Base-by-base conservation (phyloP, 2,329 filamentous ascomycete genomes). In the Hypoxylon sp. region DNA sequence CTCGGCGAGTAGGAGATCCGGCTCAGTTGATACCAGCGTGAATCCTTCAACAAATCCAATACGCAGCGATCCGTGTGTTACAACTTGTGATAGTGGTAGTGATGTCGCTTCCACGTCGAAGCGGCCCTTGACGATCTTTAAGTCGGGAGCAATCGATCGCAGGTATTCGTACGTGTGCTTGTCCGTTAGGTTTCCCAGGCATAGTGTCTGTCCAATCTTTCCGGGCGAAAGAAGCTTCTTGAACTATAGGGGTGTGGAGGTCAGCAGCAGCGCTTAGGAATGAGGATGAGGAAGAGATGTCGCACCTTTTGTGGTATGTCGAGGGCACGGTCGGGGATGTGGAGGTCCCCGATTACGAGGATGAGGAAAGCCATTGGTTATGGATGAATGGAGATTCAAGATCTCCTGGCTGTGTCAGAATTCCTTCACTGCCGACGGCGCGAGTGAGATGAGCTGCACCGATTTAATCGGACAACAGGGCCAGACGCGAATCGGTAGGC, bases 261-360 rank as follows among this genome's bases (percentile, higher is more conserved):
- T 68, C 57, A 60, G 61, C 52, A 52, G 39, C 37, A 52, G 19
- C 48, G 19, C 35, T 19, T 27, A 44, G 50, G 59, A 42, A 54
- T 53, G 58, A 24, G 51, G 54, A 55, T 15, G 54, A 57, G 57
- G 44, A 70, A 46, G 60, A 37, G 35, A 57, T 42, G 44, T 13
- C 72, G 73, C 85, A 94, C 93, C 90, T 97, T 97, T 80, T 91
- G 87, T 66, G 94, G 94, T 76, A 97, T 94, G 80, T 97, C 94
- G 72, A 96, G 90, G 75, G 93, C 94, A 79, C 94, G 88, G 82
- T 97, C 94, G 75, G 94, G 94, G 82, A 97, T 97, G 84, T 97
- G 94, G 60, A 97, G 89, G 84, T 97, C 94, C 80, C 93, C 93
- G 75, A 97, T 93, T 78, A 96, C 93, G 79, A 97, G 88, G 78